A percentile compares a stretch with the other conserved stretches of the same genome.
These are phyloP conservation scores for Schwanniomyces sp. DNA, from an alignment of 805 yeast genomes.

Conservation along the genomic window DNA sequence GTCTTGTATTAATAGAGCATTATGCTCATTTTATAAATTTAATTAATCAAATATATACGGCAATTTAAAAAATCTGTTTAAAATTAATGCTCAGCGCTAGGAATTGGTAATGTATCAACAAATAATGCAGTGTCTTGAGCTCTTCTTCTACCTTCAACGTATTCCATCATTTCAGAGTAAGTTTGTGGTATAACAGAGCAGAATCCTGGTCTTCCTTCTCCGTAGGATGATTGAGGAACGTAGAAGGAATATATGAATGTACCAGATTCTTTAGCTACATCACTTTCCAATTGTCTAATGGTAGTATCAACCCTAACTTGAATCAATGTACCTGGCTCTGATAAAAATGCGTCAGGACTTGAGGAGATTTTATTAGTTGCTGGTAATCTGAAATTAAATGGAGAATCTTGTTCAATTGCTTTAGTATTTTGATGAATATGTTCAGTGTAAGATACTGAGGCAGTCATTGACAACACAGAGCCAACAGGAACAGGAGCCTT, in stretches of 20 bases:
- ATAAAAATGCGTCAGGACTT: conserved; percentile 57
- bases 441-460: conserved; percentile 84
- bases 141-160: conserved; percentile 86
- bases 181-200: conserved; percentile 82
- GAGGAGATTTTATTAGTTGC: conserved; percentile 56
- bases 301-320: conserved; percentile 87
- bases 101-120: conserved; percentile 39
- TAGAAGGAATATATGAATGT: conserved; percentile 87
- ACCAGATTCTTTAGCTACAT: conserved; percentile 70
- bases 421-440: conserved; percentile 52
- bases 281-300: conserved; percentile 67
- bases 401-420: conserved; percentile 25
- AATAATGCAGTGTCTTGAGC: conserved; percentile 78
- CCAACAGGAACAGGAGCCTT: conserved; percentile 97
- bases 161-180: conserved; percentile 89
- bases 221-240: conserved; percentile 60
- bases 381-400: conserved; percentile 53
- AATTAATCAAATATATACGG: background rate
- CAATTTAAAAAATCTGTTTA: background rate
- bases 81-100: background rate
- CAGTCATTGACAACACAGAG: conserved; percentile 77
- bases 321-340: conserved; percentile 80
- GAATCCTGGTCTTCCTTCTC: conserved; percentile 52
- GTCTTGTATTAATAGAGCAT: background rate
- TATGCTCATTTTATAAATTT: background rate